Evolutionary conservation across 176 grass and related monocot species (phyloP).

Genomic region (Avena insularis): DNA sequence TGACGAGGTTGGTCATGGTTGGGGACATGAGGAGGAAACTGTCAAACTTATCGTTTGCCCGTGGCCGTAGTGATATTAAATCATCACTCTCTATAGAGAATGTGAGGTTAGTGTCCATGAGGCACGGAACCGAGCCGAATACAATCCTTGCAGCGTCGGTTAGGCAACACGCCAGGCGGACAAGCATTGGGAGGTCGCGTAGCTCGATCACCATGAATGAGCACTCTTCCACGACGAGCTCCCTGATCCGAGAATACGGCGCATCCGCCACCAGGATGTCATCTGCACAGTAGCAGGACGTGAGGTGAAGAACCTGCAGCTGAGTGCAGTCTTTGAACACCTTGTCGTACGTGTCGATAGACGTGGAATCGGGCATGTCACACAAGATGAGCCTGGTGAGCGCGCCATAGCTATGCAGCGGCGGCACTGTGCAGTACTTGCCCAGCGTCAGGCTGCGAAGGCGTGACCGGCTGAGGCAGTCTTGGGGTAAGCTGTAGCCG

Average conservation of each 20-base stretch:
- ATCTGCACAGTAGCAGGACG: background rate
- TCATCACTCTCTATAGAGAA: background rate
- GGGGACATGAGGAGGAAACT: background rate
- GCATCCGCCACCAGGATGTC: background rate
- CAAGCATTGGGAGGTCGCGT: background rate
- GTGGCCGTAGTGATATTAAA: background rate
- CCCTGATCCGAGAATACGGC: background rate
- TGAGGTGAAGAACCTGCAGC: background rate
- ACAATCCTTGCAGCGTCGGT: background rate
- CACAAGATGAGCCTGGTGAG: background rate
- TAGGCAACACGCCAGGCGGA: background rate
- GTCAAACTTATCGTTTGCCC: background rate
- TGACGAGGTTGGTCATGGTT: background rate
- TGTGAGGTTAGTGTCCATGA: background rate
- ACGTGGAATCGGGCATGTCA: background rate
- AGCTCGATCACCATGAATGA: background rate
- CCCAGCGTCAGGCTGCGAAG: slow-evolving; percentile 7
- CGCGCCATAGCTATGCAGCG: background rate
- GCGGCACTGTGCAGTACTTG: background rate
- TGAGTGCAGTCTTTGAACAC: background rate
- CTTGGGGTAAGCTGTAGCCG: background rate
- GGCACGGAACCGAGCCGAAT: background rate
- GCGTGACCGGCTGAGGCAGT: background rate
- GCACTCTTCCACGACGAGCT: background rate
- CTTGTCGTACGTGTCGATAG: background rate